A percentile compares a stretch with the other conserved stretches of the same genome.
Evolutionary conservation across 2,329 filamentous ascomycete genomes (phyloP).

Genomic region (Botryotinia narcissicola): DNA sequence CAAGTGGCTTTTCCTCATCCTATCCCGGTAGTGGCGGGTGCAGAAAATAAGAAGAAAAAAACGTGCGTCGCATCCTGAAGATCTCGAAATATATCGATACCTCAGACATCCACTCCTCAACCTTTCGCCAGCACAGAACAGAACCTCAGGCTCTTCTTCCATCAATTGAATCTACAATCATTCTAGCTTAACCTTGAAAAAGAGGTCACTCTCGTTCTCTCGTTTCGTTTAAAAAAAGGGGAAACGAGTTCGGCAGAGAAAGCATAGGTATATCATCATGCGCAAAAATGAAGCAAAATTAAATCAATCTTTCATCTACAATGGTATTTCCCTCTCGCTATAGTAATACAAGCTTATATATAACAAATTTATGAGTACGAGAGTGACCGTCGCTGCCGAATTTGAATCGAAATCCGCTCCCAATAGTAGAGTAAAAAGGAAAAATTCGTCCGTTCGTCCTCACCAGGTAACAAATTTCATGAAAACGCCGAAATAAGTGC

Average conservation of each 20-base stretch:
- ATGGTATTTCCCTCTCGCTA: background rate
- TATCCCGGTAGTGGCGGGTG: background rate
- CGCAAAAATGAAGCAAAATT: background rate
- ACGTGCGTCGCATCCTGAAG: background rate
- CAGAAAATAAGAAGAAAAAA: background rate
- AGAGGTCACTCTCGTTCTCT: background rate
- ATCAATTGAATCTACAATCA: background rate
- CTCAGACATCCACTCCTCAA: background rate
- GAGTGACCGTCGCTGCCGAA: background rate
- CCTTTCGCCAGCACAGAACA: background rate
- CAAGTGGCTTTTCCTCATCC: background rate
- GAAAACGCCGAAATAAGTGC: slow-evolving; percentile 16
- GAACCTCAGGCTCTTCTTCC: background rate
- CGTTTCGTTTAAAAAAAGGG: background rate
- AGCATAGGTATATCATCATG: background rate
- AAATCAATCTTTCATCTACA: background rate
- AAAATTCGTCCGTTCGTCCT: background rate
- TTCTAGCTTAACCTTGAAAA: background rate
- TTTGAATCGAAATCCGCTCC: background rate
- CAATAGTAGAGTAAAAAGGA: background rate
- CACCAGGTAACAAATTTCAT: background rate
- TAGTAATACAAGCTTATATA: background rate
- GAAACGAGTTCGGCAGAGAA: background rate
- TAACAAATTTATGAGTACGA: slow-evolving; percentile 2
- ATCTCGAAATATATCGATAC: background rate